These are phyloP conservation scores for Rhodamnia argentea DNA, from an alignment of 345 rosid genomes.

Conservation along the genomic window DNA sequence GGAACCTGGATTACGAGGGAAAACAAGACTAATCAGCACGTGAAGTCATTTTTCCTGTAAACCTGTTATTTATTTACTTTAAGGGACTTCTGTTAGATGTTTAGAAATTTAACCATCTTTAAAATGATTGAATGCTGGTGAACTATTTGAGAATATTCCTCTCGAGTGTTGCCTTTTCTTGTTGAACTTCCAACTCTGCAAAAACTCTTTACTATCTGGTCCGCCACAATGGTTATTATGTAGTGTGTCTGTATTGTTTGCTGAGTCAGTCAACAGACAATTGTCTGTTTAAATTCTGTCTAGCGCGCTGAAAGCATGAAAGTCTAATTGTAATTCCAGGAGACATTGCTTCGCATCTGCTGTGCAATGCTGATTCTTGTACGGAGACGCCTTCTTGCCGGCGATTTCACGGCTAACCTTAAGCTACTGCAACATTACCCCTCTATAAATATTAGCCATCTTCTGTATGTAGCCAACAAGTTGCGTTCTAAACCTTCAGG, in stretches of 20 bases:
- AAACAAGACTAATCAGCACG: not conserved
- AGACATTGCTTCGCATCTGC: conserved; percentile 79
- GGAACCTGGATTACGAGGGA: not conserved
- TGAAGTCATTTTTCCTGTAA: not conserved
- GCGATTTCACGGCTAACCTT: conserved; percentile 81
- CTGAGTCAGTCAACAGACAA: not conserved
- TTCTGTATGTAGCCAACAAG: conserved; percentile 87
- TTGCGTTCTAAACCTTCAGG: conserved; percentile 33
- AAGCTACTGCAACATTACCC: conserved; percentile 85
- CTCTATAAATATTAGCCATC: conserved; percentile 68
- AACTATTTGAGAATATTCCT: not conserved
- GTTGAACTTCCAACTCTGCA: not conserved
- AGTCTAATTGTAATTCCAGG: conserved; percentile 37
- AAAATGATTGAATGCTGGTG: not conserved
- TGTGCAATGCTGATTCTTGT: conserved; percentile 92
- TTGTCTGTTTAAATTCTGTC: not conserved
- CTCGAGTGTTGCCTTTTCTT: not conserved
- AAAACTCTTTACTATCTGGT: not conserved
- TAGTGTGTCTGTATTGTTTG: not conserved
- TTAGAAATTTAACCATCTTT: not conserved
- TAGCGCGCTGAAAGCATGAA: not conserved
- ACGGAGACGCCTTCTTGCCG: conserved; percentile 67
- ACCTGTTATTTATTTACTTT: not conserved
- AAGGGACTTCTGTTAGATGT: not conserved
- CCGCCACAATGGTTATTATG: not conserved